Base-by-base conservation (phyloP, 495 filamentous ascomycete genomes). In the Chaetomium tenue region DNA sequence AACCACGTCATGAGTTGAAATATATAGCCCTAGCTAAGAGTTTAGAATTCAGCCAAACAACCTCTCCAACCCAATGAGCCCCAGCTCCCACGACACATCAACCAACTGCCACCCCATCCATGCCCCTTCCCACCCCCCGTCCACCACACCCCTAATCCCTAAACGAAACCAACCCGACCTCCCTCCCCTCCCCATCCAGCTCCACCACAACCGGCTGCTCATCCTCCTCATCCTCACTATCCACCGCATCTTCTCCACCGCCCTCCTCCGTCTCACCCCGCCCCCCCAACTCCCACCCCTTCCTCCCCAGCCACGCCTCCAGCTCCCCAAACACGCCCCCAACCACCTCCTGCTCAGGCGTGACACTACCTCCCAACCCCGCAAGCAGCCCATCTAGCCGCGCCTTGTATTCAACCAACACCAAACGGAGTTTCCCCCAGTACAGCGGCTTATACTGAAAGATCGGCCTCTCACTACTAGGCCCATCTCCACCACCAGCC, bases 121-220 rank as follows among this genome's bases (percentile, higher is more conserved):
- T 15, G 18, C 40, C 40, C 40, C 9, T 12, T 40, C 11, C 23
- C 13, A 6, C 58, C 9, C 15, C 39, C 12, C 42, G 5, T 25
- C 26, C 39, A 44, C 6, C 40, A 44, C 40, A 44, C 44, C 18
- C 37, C 60, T 63, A 70, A 37, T 78, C 72, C 47, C 60, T 66
- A 66, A 81, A 81, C 28, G 76, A 76, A 50, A 84, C 71, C 37
- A 85, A 68, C 50, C 79, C 82, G 25, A 75, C 67, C 69, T 85
- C 80, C 28, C 74, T 71, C n/a, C 82, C 82, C 20, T 74, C 69
- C 28, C 75, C 75, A 56, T 84, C 82, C 67, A 92, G 68, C 57
- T 92, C 86, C 6, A 98, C 91, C 20, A 98, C 75, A 25, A 89
- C 81, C 18, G 93, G 94, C 63, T 89, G 88, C 79, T 92, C 93